Evolutionary conservation across 352 stramenopile species (phyloP), one percentile per base, ranked within the genome.

Genomic region (Phytophthora tentaculata): DNA sequence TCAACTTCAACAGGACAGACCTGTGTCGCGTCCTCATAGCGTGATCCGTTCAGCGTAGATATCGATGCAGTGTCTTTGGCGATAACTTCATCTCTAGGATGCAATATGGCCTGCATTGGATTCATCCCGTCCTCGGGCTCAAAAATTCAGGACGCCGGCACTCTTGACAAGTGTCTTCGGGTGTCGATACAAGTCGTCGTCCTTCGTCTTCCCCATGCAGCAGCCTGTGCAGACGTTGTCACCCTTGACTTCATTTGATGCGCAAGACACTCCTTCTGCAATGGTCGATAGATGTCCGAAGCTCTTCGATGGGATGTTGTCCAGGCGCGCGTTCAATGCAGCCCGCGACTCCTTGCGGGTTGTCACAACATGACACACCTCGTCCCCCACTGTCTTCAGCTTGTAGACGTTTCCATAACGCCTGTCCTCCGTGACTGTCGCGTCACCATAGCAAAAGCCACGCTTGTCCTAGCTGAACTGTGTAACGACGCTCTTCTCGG

Each of bases 391-490:
- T n/a, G 6, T 39, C 5, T 39, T 39, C 9, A 39, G 32, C 32
- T 39, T 39, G 5, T 14, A 39, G 32, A 39, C 32, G 32, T 39
- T 14, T 39, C 5, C 5, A 39, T 13, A 39, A 13, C 39, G 39
- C 3, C 13, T 45, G 13, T 9, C 13, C 39, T 45, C 16, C 39
- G 20, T 20, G 4, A 45, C 39, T n/a, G 45, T 19, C 16, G 22
- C 43, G 13, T 44, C n/a, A 10, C 19, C 49, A 35, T 22, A 69
- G 39, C 44, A 20, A 51, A 69, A 69, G 52, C 28, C 51, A 50
- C 51, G 61, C 44, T 62, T 69, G 61, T 32, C 61, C 50, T 66
- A 66, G 49, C 43, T 23, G 22, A 71, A 62, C 35, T 57, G 17
- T 3, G 64, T 28, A 13, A 51, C 39, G 28, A 67, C 49, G 37